phyloP scores from a whole-genome alignment of 139 green algal species.

The Diplosphaera chodatii region DNA sequence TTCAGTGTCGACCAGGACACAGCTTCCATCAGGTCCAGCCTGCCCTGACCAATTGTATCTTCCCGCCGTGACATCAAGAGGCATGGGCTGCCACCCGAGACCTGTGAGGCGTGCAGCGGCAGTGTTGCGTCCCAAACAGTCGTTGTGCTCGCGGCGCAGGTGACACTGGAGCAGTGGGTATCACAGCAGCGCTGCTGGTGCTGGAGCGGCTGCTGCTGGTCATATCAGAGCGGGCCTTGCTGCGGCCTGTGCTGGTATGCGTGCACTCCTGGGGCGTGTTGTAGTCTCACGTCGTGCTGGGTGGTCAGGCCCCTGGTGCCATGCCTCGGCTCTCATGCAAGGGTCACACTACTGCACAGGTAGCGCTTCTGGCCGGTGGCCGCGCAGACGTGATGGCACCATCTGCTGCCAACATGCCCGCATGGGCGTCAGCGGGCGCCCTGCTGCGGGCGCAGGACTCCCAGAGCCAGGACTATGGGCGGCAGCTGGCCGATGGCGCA shows the following conservation, averaged over 20 bases:
- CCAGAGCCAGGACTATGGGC: neutral
- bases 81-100: too few species aligned
- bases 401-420: neutral
- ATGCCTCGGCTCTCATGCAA: too few species aligned
- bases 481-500: neutral
- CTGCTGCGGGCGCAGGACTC: neutral
- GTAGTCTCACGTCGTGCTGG: too few species aligned
- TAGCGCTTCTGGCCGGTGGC: constrained; percentile 36
- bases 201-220: constrained; percentile 71
- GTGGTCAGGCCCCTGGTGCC: too few species aligned
- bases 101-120: too few species aligned
- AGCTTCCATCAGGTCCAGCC: neutral
- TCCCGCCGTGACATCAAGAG: too few species aligned
- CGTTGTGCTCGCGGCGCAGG: neutral
- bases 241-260: constrained; percentile 41
- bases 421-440: neutral
- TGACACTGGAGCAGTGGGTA: neutral
- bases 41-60: too few species aligned
- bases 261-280: too few species aligned
- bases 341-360: too few species aligned
- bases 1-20: neutral
- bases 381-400: neutral
- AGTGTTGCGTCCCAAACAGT: too few species aligned
- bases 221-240: constrained; percentile 40
- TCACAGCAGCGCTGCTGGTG: constrained; percentile 40